Base-by-base conservation (phyloP, 2,329 filamentous ascomycete species). In the Alternaria infectoria region DNA sequence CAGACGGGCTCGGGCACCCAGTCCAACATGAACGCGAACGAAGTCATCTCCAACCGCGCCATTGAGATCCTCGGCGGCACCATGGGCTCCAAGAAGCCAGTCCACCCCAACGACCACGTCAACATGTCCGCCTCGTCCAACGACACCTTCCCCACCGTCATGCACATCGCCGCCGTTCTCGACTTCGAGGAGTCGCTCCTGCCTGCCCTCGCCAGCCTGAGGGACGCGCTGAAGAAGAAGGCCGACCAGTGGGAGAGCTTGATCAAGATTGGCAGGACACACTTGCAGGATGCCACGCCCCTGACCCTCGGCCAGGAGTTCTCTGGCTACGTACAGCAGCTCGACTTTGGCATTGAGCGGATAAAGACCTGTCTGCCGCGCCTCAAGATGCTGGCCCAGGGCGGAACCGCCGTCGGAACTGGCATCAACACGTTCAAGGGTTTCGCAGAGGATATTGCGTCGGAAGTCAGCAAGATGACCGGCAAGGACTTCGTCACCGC, bases 21-120 rank as follows among this genome's bases (percentile, higher is more conserved):
- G 86, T 97, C 94, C 82, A 98, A 97, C 89, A 98, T 98, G 96
- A 99, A 99, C 85, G 94, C 95, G 80, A 99, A 99, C 86, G 96
- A 99, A 83, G 96, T 99, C 83, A 98, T 99, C 83, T 97, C 95
- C 70, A 99, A 98, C 88, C 93, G 96, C 71, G 96, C 96, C 70
- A 98, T 98, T 82, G 95, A 98, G 86, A 97, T 98, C 69, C 88
- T 98, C 57, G 96, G 96, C 74, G 96, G 96, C 75, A 87, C 87
- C 70, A 97, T 93, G 92, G 96, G 96, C 74, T 90, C 86, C 88
- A 98, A 98, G 90, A 97, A 96, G 86, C 96, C 96, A 26, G 96
- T 99, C 69, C 96, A 99, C 85, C 96, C 96, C 77, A 99, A 98
- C 84, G 96, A 99, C 86, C 96, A 99, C 82, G 96, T 99, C 83